A percentile compares a stretch with the other conserved stretches of the same genome.
phyloP scores from a whole-genome alignment of 1,139 yeast genomes.

The Groenewaldozyma auringiensis region DNA sequence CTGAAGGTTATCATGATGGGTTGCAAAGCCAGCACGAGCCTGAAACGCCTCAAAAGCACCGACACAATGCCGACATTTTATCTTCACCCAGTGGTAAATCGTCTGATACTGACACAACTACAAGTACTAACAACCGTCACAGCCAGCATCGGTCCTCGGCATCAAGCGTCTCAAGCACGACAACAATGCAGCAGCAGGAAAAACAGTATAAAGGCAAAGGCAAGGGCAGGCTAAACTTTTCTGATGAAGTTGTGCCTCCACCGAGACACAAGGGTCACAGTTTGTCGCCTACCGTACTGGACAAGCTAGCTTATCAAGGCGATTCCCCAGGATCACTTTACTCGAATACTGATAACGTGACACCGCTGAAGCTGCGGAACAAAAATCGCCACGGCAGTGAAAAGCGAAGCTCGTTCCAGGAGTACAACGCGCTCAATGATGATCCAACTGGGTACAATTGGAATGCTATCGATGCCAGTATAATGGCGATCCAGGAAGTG shows the following conservation, averaged over 20 bases:
- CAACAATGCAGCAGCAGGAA: neutral
- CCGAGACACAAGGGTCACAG: neutral
- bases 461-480: constrained; percentile 1
- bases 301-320: neutral
- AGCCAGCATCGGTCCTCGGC: constrained; percentile 1
- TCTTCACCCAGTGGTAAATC: neutral
- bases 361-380: neutral
- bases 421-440: neutral
- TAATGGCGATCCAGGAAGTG: neutral
- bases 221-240: too few relatives aligned
- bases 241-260: neutral
- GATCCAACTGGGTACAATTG: constrained; percentile 2
- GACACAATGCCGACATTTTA: neutral
- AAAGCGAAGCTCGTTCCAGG: constrained; percentile 1
- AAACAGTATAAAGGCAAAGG: neutral
- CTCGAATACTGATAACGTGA: neutral
- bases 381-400: neutral
- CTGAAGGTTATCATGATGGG: neutral
- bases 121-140: neutral
- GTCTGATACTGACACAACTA: neutral
- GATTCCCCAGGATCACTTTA: neutral
- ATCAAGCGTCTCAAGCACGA: constrained; percentile 1
- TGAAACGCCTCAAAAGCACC: neutral
- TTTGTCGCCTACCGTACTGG: neutral
- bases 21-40: neutral